Evolutionary conservation across 495 filamentous ascomycete species (phyloP).

Genomic region (Penicillium mononematosum): DNA sequence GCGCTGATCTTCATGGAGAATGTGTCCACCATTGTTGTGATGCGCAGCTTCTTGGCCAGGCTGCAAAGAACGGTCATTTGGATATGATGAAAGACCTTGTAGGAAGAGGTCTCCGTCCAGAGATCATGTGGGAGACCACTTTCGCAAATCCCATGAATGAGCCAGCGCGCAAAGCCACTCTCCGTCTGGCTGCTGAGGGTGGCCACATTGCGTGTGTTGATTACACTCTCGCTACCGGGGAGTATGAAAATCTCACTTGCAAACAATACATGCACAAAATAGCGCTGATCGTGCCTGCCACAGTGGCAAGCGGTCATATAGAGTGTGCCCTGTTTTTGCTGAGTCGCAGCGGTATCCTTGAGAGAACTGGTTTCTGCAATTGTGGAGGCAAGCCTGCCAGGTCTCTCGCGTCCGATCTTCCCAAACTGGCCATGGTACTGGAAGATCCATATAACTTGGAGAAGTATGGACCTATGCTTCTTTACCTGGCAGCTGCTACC

Average conservation of each 20-base stretch:
- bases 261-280: constrained; percentile 1
- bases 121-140: neutral
- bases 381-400: neutral
- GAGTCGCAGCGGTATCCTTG: neutral
- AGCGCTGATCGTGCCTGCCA: neutral
- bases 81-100: constrained; percentile 1
- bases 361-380: neutral
- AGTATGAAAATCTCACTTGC: neutral
- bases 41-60: neutral
- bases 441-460: neutral
- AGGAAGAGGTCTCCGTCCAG: neutral
- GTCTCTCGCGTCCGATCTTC: neutral
- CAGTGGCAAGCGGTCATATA: neutral
- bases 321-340: constrained; percentile 1
- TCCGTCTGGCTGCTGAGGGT: neutral
- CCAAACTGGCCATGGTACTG: neutral
- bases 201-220: neutral
- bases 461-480: neutral
- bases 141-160: neutral
- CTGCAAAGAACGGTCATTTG: neutral
- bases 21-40: neutral
- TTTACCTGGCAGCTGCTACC: neutral
- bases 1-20: neutral
- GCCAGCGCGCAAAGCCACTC: neutral
- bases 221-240: neutral